Evolutionary conservation across 768 basidiomycete genomes (phyloP).

Genomic region (Hysterangium stoloniferum): DNA sequence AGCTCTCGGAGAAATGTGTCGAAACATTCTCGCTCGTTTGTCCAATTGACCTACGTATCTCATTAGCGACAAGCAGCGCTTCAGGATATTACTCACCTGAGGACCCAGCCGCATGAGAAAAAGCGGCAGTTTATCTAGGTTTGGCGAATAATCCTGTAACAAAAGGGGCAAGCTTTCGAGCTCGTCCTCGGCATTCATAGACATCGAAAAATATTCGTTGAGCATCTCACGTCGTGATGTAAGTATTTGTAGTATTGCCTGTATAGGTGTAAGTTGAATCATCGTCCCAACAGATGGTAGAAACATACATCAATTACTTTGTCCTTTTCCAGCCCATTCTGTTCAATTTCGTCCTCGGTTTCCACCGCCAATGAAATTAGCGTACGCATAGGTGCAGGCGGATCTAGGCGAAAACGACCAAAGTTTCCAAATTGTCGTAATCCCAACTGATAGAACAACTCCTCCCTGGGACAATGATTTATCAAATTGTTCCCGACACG

Average conservation of each 20-base stretch:
- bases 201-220: slow-evolving; percentile 81
- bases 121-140: slow-evolving; percentile 81
- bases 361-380: slow-evolving; percentile 76
- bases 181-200: slow-evolving; percentile 55
- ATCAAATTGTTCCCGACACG: slow-evolving; percentile 25
- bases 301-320: slow-evolving; percentile 63
- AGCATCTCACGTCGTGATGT: slow-evolving; percentile 72
- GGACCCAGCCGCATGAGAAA: slow-evolving; percentile 90
- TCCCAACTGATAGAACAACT: slow-evolving; percentile 91
- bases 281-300: not conserved
- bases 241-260: slow-evolving; percentile 63
- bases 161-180: slow-evolving; percentile 78
- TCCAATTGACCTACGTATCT: slow-evolving; percentile 73
- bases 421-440: slow-evolving; percentile 87
- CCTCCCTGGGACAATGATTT: slow-evolving; percentile 80
- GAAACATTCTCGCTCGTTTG: slow-evolving; percentile 78
- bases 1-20: slow-evolving; percentile 79
- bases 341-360: slow-evolving; percentile 45
- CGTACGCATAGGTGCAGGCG: slow-evolving; percentile 63
- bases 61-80: slow-evolving; percentile 2
- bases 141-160: slow-evolving; percentile 81
- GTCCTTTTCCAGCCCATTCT: slow-evolving; percentile 44
- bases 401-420: slow-evolving; percentile 69
- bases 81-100: slow-evolving; percentile 43
- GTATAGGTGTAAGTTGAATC: not conserved